Conservation (phyloP, 257 asterid species). For the Przewalskia tangutica region DNA sequence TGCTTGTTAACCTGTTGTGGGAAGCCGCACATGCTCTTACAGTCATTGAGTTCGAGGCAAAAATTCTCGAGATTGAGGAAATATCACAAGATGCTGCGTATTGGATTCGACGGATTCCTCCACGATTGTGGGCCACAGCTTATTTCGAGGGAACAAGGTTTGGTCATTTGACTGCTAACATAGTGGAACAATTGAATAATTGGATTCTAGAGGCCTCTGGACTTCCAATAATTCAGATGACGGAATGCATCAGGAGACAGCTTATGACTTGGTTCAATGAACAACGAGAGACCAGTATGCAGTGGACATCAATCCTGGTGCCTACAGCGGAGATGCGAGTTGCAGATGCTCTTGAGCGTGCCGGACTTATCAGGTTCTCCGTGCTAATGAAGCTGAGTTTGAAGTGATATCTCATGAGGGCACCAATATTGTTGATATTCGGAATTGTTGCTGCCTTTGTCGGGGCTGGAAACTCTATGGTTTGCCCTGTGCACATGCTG, state of each 20-base stretch:
- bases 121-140: slow-evolving; percentile 89
- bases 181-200: slow-evolving; percentile 53
- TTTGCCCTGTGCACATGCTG: slow-evolving; percentile 95
- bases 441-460: slow-evolving; percentile 67
- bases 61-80: slow-evolving; percentile 69
- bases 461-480: slow-evolving; percentile 93
- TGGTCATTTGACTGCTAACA: slow-evolving; percentile 78
- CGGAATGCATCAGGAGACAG: slow-evolving; percentile 90
- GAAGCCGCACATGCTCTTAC: slow-evolving; percentile 88
- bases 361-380: slow-evolving; percentile 87
- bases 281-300: slow-evolving; percentile 87
- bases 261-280: slow-evolving; percentile 95
- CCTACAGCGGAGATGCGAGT: slow-evolving; percentile 84
- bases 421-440: slow-evolving; percentile 69
- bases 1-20: slow-evolving; percentile 82
- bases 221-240: slow-evolving; percentile 83
- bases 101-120: slow-evolving; percentile 73
- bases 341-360: slow-evolving; percentile 85
- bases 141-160: slow-evolving; percentile 78
- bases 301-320: slow-evolving; percentile 87
- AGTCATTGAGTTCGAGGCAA: slow-evolving; percentile 61
- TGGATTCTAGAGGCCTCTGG: slow-evolving; percentile 90
- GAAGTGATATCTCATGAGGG: slow-evolving; percentile 96
- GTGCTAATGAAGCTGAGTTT: slow-evolving; percentile 90
- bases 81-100: slow-evolving; percentile 83